Evolutionary conservation across 768 basidiomycete genomes (phyloP).

Genomic region (Gautieria morchelliformis): DNA sequence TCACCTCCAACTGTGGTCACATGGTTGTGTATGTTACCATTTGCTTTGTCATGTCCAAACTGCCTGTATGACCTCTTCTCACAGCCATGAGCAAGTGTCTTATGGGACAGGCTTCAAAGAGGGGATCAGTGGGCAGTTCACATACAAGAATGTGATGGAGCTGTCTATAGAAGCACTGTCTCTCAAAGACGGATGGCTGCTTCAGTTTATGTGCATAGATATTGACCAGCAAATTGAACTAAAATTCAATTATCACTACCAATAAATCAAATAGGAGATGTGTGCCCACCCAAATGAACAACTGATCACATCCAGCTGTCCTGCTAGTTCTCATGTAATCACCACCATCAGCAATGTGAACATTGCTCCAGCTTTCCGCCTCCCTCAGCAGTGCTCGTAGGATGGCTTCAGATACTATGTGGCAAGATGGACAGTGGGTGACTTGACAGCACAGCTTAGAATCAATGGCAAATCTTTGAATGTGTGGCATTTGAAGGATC

Average conservation of each 20-base stretch:
- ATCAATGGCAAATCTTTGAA: not conserved
- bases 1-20: too few relatives aligned
- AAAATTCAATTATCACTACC: not conserved
- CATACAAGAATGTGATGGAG: too few relatives aligned
- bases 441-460: not conserved
- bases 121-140: too few relatives aligned
- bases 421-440: not conserved
- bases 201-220: not conserved
- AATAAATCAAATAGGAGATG: too few relatives aligned
- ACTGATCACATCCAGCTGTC: not conserved
- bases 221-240: not conserved
- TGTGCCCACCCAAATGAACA: not conserved
- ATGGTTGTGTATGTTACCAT: too few relatives aligned
- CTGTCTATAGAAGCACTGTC: too few relatives aligned
- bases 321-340: not conserved
- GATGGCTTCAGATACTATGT: not conserved
- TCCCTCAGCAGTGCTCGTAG: not conserved
- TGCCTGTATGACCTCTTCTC: too few relatives aligned
- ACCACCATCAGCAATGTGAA: not conserved
- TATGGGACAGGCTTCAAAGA: too few relatives aligned
- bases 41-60: too few relatives aligned
- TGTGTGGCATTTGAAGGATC: not conserved
- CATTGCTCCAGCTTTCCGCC: not conserved
- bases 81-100: too few relatives aligned
- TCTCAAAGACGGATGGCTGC: too few relatives aligned